Evolutionary conservation across 768 basidiomycete species (phyloP).

Genomic region (Pleurotus platypus): DNA sequence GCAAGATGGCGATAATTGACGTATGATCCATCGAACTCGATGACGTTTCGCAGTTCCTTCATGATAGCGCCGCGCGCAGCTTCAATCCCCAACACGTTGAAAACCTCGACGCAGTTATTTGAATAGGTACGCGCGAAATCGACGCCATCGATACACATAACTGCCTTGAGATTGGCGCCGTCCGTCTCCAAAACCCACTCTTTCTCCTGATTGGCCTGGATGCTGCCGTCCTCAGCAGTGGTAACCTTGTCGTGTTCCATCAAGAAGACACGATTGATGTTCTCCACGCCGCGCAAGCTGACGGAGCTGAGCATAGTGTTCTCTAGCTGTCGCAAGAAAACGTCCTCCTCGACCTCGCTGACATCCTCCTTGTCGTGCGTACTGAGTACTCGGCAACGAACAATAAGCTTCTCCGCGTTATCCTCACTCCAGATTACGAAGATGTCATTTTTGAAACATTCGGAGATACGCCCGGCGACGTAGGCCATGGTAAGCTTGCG

Average conservation of each 20-base stretch:
- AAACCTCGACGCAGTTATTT: slow-evolving; percentile 94
- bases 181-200: slow-evolving; percentile 99
- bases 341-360: slow-evolving; percentile 83
- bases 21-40: slow-evolving; percentile 99
- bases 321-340: slow-evolving; percentile 94
- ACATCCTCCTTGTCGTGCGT: slow-evolving; percentile 79
- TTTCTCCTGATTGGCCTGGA: slow-evolving; percentile 59
- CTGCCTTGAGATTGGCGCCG: slow-evolving; percentile 91
- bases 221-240: slow-evolving; percentile 60
- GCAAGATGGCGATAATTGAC: slow-evolving; percentile 98
- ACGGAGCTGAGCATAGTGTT: slow-evolving; percentile 96
- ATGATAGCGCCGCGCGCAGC: slow-evolving; percentile 93
- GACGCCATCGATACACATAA: slow-evolving; percentile 93
- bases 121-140: slow-evolving; percentile 93
- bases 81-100: slow-evolving; percentile 94
- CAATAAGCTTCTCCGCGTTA: slow-evolving; percentile 94
- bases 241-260: slow-evolving; percentile 80
- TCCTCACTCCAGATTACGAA: slow-evolving; percentile 99
- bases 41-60: slow-evolving; percentile 90
- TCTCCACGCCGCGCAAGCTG: slow-evolving; percentile 88
- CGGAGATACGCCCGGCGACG: slow-evolving; percentile 89
- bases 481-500: slow-evolving; percentile 94
- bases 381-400: slow-evolving; percentile 91
- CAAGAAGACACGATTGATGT: slow-evolving; percentile 91
- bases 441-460: slow-evolving; percentile 92